phyloP scores from a whole-genome alignment of 2,329 filamentous ascomycete genomes.

The Pseudocercospora musae region DNA sequence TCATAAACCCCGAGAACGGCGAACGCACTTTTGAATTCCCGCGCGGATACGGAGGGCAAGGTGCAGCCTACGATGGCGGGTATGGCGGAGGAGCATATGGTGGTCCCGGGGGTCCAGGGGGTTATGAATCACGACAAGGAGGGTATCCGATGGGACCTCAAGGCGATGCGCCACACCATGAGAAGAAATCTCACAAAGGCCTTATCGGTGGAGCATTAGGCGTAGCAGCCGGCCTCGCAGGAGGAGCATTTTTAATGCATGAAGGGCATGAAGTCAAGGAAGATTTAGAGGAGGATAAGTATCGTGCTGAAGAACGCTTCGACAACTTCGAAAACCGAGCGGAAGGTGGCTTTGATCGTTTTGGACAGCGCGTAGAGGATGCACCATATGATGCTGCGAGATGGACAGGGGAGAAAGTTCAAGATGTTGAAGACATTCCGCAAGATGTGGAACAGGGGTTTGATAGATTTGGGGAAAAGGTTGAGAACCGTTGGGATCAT shows the following conservation, averaged over 20 bases:
- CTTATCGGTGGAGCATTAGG: constrained; percentile 41
- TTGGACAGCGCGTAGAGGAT: constrained; percentile 37
- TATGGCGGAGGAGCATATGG: constrained; percentile 28
- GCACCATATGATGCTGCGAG: constrained; percentile 44
- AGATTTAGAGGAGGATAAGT: constrained; percentile 18
- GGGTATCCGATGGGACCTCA: constrained; percentile 19
- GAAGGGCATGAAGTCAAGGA: constrained; percentile 43
- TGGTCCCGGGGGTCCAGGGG: constrained; percentile 11
- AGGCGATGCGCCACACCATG: constrained; percentile 13
- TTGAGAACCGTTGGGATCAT: constrained; percentile 34
- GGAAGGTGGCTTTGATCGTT: constrained; percentile 23
- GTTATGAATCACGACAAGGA: constrained; percentile 14
- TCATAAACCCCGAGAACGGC: constrained; percentile 47
- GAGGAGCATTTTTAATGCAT: constrained; percentile 46
- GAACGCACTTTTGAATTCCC: constrained; percentile 43
- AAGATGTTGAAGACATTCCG: constrained; percentile 42
- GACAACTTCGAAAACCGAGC: constrained; percentile 28
- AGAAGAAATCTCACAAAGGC: constrained; percentile 31
- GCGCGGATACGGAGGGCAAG: constrained; percentile 18
- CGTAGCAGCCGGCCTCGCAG: constrained; percentile 42
- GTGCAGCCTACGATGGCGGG: constrained; percentile 21
- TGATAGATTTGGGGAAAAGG: constrained; percentile 34
- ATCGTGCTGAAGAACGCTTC: constrained; percentile 12
- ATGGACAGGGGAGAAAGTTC: constrained; percentile 43
- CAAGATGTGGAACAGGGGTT: constrained; percentile 33